Evolutionary conservation across 1,284 basidiomycete genomes (phyloP), one percentile per base, ranked within the genome.

Genomic region (Inonotus obliquus): DNA sequence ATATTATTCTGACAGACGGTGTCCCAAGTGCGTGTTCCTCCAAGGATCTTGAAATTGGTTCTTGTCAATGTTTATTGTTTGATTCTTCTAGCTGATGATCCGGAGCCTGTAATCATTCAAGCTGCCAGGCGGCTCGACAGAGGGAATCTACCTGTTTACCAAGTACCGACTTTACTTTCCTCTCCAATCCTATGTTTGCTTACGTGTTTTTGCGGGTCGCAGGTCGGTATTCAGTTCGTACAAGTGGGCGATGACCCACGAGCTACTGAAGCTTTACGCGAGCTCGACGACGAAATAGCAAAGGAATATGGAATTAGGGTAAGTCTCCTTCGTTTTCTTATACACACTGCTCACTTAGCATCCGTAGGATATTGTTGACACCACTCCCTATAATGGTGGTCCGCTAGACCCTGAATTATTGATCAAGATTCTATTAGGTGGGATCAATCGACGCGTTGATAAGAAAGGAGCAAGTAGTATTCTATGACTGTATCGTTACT

Each of bases 1-100:
- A 79, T 61, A 79, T 88, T 27, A 70, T 87, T 25, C 76, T 88
- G 54, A 87, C 86, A 0, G 86, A 88, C 65, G 86, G 86, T 13
- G 76, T 72, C 19, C 77, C 83, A 2, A 80, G 84, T 84, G 65
- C 63, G 81, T 68, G 29, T 52, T 38, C 32, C 21, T 25, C 38
- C 54, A 14, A 37, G 29, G 29, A 17, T 49, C 44, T 44, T 19
- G 25, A 13, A 23, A 27, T 7, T 19, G 37, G 5, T 38, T 23
- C 6, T 45, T 32, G 21, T 54, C 19, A 58, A 10, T 54, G 60
- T n/a, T 54, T 39, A 19, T 60, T 13, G 54, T n/a, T n/a, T 61
- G 57, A 59, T 52, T 37, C 64, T 32, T 54, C 32, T 57, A 81
- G 79, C 78, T 21, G 82, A 84, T 66, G 81, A 83, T 67, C 80